Evolutionary conservation across 2,329 filamentous ascomycete species (phyloP).

Genomic region (Diaporthe batatas): DNA sequence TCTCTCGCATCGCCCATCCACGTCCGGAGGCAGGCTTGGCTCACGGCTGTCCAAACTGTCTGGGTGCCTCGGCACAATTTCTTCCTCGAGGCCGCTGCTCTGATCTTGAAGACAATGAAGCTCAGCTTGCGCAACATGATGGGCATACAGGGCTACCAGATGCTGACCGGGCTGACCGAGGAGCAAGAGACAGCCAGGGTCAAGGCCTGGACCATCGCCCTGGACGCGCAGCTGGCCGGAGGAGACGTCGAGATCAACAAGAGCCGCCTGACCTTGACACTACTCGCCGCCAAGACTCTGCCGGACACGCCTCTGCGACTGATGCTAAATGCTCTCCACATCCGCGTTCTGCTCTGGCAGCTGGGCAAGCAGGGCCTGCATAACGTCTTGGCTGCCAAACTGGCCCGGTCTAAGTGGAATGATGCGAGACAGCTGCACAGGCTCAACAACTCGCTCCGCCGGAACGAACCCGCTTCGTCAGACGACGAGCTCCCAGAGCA

Average conservation of each 20-base stretch:
- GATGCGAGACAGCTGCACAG: slow-evolving; percentile 77
- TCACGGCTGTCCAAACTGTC: slow-evolving; percentile 91
- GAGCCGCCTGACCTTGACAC: slow-evolving; percentile 84
- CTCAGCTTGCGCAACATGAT: slow-evolving; percentile 83
- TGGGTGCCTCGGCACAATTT: slow-evolving; percentile 92
- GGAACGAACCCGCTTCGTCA: slow-evolving; percentile 56
- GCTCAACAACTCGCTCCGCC: slow-evolving; percentile 59
- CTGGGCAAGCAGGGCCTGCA: slow-evolving; percentile 75
- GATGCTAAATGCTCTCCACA: slow-evolving; percentile 93
- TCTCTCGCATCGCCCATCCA: slow-evolving; percentile 86
- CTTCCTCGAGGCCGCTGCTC: slow-evolving; percentile 84
- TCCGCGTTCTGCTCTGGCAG: slow-evolving; percentile 90
- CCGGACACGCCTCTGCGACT: slow-evolving; percentile 85
- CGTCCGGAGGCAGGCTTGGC: slow-evolving; percentile 89
- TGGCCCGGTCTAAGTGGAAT: slow-evolving; percentile 85
- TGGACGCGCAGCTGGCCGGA: slow-evolving; percentile 92
- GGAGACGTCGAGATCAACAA: slow-evolving; percentile 92
- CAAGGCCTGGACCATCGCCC: slow-evolving; percentile 92
- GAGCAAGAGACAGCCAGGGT: slow-evolving; percentile 89
- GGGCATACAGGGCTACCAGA: slow-evolving; percentile 81
- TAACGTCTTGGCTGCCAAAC: slow-evolving; percentile 77
- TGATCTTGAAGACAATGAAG: slow-evolving; percentile 84
- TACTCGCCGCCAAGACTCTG: slow-evolving; percentile 89
- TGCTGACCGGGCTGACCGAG: slow-evolving; percentile 82
- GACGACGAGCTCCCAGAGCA: slow-evolving; percentile 82